phyloP scores from a whole-genome alignment of 495 filamentous ascomycete species.

The Annulohypoxylon nitens region DNA sequence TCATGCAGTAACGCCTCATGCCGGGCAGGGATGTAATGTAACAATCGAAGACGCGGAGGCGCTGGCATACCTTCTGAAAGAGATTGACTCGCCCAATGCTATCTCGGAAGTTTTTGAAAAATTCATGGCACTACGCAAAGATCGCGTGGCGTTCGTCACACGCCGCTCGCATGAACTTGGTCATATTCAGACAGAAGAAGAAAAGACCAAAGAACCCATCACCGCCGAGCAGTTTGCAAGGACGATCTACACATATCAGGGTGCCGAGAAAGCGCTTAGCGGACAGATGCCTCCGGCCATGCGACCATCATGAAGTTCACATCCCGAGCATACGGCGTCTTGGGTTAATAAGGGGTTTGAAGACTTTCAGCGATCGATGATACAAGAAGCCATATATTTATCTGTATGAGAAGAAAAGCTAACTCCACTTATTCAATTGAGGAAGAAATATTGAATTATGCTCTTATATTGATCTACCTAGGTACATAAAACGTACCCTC shows the following conservation, averaged over 20 bases:
- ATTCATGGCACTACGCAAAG: slow-evolving; percentile 45
- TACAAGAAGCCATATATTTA: not conserved
- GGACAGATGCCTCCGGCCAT: slow-evolving; percentile 26
- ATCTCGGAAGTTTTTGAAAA: slow-evolving; percentile 27
- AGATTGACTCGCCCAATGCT: slow-evolving; percentile 35
- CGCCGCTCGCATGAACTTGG: slow-evolving; percentile 39
- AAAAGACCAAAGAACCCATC: slow-evolving; percentile 38
- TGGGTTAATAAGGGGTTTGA: not conserved
- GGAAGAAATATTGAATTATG: not conserved
- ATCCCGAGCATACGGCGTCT: not conserved
- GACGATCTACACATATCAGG: slow-evolving; percentile 39
- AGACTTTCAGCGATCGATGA: not conserved
- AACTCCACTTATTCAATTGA: not conserved
- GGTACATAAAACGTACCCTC: slow-evolving; percentile 42
- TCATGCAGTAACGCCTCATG: slow-evolving; percentile 52
- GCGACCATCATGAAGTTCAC: not conserved
- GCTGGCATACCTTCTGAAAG: slow-evolving; percentile 43
- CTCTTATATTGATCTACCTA: slow-evolving; percentile 4
- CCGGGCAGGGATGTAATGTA: slow-evolving; percentile 47
- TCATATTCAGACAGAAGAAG: slow-evolving; percentile 29
- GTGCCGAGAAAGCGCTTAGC: slow-evolving; percentile 38
- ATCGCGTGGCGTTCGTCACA: slow-evolving; percentile 39
- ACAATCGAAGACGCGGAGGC: slow-evolving; percentile 52
- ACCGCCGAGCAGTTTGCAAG: slow-evolving; percentile 33
- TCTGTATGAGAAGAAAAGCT: not conserved